These are phyloP conservation scores for Capronia coronata DNA, from an alignment of 2,329 filamentous ascomycete species.

Conservation along the genomic window DNA sequence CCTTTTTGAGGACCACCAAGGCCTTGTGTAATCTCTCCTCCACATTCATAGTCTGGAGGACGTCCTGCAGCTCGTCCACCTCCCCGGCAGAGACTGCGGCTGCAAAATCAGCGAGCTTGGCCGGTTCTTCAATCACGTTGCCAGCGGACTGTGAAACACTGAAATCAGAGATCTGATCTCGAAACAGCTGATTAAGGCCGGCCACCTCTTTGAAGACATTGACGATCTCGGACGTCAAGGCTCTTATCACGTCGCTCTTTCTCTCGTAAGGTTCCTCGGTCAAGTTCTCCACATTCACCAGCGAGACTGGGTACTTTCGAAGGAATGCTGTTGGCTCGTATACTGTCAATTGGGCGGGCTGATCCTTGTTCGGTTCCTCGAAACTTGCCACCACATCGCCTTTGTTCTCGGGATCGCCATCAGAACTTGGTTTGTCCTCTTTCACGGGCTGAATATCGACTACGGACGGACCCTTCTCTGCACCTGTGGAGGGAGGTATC, in stretches of 20 bases:
- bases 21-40: conserved; percentile 90
- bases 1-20: conserved; percentile 88
- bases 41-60: conserved; percentile 80
- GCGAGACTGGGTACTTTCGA: conserved; percentile 81
- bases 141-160: conserved; percentile 91
- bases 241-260: conserved; percentile 80
- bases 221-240: conserved; percentile 94
- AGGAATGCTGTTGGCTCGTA: conserved; percentile 90
- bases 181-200: conserved; percentile 85
- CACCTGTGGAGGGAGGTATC: conserved; percentile 54
- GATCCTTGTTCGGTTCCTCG: conserved; percentile 68
- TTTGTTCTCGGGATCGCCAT: conserved; percentile 60
- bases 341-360: conserved; percentile 49
- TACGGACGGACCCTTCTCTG: conserved; percentile 33
- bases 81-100: conserved; percentile 94
- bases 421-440: conserved; percentile 47
- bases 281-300: conserved; percentile 93
- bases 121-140: conserved; percentile 90
- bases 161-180: conserved; percentile 95
- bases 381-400: conserved; percentile 97
- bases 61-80: conserved; percentile 83
- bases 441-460: conserved; percentile 39
- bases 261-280: conserved; percentile 82
- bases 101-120: conserved; percentile 92
- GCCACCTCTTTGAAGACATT: conserved; percentile 98